Conservation (phyloP, 192 early-diverging fungal genomes). For the Backusella luteola region DNA sequence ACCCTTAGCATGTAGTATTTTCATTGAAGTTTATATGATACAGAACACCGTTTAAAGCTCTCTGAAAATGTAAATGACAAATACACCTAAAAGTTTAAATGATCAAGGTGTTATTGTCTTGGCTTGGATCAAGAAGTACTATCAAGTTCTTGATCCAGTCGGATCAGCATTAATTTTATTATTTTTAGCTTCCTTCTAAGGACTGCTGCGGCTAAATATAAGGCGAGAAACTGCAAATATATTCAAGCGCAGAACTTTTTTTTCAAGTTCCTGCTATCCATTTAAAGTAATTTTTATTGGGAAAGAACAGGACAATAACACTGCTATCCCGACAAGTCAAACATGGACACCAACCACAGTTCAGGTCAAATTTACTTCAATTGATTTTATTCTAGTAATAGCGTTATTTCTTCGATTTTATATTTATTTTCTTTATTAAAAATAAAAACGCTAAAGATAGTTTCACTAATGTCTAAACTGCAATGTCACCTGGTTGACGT, state of each 20-base stretch:
- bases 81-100: not conserved
- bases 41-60: not conserved
- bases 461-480: not conserved
- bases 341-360: not conserved
- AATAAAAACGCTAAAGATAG: not conserved
- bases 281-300: not conserved
- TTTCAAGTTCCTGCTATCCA: not conserved
- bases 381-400: not conserved
- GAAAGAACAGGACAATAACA: not conserved
- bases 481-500: not conserved
- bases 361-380: not conserved
- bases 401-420: not conserved
- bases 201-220: not conserved
- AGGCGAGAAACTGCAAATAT: not conserved
- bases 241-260: not conserved
- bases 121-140: not conserved
- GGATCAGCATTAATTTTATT: slow-evolving; percentile 1
- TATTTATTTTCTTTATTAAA: not conserved
- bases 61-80: not conserved
- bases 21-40: not conserved
- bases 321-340: not conserved
- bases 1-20: not conserved
- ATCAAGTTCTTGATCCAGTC: not conserved
- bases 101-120: not conserved
- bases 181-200: not conserved